These are phyloP conservation scores for Nelumbo lutea DNA, from an alignment of 164 flowering plant species.

Conservation along the genomic window DNA sequence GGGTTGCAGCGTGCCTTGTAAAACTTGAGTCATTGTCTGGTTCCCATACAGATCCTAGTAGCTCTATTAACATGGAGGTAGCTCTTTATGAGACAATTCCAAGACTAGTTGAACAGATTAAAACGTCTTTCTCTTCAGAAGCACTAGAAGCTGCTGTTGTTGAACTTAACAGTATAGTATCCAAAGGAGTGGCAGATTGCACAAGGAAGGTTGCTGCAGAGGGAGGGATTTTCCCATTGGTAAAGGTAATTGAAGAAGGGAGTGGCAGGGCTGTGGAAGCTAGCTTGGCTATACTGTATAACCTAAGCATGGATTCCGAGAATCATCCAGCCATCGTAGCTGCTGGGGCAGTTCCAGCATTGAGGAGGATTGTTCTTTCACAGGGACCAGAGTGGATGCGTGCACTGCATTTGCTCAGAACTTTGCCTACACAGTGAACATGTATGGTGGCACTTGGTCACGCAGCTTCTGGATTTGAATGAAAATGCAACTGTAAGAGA, in stretches of 20 bases:
- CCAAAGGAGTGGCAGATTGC: conserved; percentile 54
- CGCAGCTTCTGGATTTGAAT: not conserved
- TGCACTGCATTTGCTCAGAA: conserved; percentile 65
- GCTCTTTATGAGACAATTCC: conserved; percentile 68
- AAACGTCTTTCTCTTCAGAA: conserved; percentile 37
- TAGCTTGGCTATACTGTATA: conserved; percentile 53
- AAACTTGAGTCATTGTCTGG: conserved; percentile 44
- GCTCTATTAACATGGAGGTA: conserved; percentile 58
- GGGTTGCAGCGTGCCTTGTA: conserved; percentile 74
- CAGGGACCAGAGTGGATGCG: conserved; percentile 59
- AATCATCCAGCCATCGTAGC: conserved; percentile 67
- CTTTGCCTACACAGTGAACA: conserved; percentile 45
- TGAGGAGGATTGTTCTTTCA: conserved; percentile 54
- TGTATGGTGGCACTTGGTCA: not conserved
- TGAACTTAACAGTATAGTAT: conserved; percentile 62
- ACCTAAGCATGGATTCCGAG: conserved; percentile 73
- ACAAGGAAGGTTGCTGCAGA: conserved; percentile 45
- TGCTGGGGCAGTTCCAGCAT: conserved; percentile 65
- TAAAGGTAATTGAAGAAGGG: conserved; percentile 62
- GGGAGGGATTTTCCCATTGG: conserved; percentile 69
- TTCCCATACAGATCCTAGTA: conserved; percentile 27
- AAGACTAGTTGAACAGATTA: conserved; percentile 59
- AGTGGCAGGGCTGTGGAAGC: conserved; percentile 57
- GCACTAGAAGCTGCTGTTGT: conserved; percentile 63
- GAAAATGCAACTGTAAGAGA: not conserved